Conservation (phyloP, 352 stramenopile genomes). For the Globisporangium echinulatum region DNA sequence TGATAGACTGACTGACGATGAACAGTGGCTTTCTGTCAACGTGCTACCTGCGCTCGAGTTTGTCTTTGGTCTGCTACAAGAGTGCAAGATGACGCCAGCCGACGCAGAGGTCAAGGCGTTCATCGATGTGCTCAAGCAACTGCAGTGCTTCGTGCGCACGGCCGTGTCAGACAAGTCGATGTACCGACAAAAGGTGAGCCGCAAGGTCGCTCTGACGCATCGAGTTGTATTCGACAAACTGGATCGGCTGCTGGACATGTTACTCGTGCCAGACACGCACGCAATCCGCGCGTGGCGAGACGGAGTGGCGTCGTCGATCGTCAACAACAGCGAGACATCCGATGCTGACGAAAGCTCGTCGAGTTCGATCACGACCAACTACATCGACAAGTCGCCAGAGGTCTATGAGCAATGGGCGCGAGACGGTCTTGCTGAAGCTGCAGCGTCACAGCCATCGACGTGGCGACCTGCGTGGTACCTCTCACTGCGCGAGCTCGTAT, state of each 20-base stretch:
- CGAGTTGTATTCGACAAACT: slow-evolving; percentile 6
- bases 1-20: not conserved
- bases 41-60: slow-evolving; percentile 2
- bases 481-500: slow-evolving; percentile 1
- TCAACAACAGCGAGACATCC: not conserved
- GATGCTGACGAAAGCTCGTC: not conserved
- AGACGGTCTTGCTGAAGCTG: not conserved
- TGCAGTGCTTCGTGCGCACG: not conserved
- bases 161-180: slow-evolving; percentile 3
- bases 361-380: not conserved
- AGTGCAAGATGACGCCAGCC: not conserved
- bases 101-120: slow-evolving; percentile 2
- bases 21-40: not conserved
- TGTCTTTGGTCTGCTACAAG: not conserved
- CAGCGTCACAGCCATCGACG: not conserved
- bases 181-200: not conserved
- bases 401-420: not conserved
- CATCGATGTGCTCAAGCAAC: not conserved
- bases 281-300: not conserved
- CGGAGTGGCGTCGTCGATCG: not conserved
- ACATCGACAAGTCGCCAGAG: not conserved
- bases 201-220: slow-evolving; percentile 1
- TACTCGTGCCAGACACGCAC: not conserved
- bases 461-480: not conserved
- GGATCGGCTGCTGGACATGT: slow-evolving; percentile 7